Evolutionary conservation across 2,329 filamentous ascomycete species (phyloP), one percentile per base, ranked within the genome.

Genomic region (Phyllosticta citrichinensis): DNA sequence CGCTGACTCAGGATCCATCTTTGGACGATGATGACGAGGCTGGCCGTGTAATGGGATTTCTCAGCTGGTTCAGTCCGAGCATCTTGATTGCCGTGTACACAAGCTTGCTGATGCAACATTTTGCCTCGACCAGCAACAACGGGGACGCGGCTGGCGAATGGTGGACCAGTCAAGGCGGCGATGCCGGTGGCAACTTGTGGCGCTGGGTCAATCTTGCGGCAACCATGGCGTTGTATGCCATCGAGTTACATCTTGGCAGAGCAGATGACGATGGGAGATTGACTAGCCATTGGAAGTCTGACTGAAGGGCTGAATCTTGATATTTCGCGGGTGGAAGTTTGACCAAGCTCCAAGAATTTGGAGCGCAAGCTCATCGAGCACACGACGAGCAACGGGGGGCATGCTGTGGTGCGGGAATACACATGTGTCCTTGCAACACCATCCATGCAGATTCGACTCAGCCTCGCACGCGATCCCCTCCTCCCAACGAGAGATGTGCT

Each of bases 21-120:
- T 81, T 96, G 51, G 91, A 96, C 62, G 93, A 97, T 64, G 84
- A 85, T 12, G 91, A 96, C 68, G 87, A 87, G 8, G 90, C 91
- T 22, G 89, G 86, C 66, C 87, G 87, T 66, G 78, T 96, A 5
- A 77, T 97, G 17, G 89, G 88, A 0, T 84, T 97, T 65, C 78
- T 97, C 51, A 94, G 88, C 67, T 97, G 92, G 85, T 97, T 97
- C 76, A 94, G 90, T 19, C 93, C 94, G 0, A 95, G 89, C 24
- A 95, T 97, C 61, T 81, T 99, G 60, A 93, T 99, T 63, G 89
- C 94, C 3, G 92, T 97, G 30, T 99, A 99, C 74, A 99, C 94
- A 2, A 97, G 92, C 74, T 77, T 99, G 57, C 77, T 99, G 35
- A 87, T 97, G 78, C 94, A 97, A 73, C 94, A 99, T 74, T 97